These are phyloP conservation scores for Pichia inconspicua DNA, from an alignment of 1,139 yeast species.

Conservation along the genomic window DNA sequence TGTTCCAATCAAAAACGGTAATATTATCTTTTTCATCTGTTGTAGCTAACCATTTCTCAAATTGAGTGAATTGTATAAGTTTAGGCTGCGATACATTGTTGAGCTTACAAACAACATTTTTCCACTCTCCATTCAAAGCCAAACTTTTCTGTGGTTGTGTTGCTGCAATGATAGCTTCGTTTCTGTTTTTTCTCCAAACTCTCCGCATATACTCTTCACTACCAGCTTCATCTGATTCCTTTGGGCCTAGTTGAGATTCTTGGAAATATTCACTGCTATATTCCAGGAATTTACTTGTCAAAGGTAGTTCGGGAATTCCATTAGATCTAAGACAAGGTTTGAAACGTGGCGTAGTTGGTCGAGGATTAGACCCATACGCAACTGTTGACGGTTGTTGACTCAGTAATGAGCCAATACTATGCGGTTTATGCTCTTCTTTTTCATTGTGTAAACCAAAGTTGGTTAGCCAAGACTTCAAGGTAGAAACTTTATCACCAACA, in stretches of 20 bases:
- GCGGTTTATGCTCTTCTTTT: constrained; percentile 20
- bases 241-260: constrained; percentile 88
- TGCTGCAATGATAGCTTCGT: constrained; percentile 76
- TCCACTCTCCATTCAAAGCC: constrained; percentile 85
- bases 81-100: constrained; percentile 78
- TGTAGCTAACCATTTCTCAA: constrained; percentile 75
- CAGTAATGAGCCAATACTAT: constrained; percentile 27
- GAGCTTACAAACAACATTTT: constrained; percentile 48
- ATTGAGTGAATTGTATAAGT: constrained; percentile 74
- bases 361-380: constrained; percentile 43
- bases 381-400: constrained; percentile 36
- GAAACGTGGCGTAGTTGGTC: constrained; percentile 49
- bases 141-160: constrained; percentile 86
- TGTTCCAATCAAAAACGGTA: constrained; percentile 85
- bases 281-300: constrained; percentile 71
- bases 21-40: constrained; percentile 82
- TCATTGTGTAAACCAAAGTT: constrained; percentile 36
- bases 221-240: constrained; percentile 89
- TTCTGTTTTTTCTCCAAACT: constrained; percentile 84
- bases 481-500: constrained; percentile 30
- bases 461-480: constrained; percentile 38
- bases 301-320: constrained; percentile 45
- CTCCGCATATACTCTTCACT: constrained; percentile 77
- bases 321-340: constrained; percentile 29
- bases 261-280: constrained; percentile 90